Evolutionary conservation across 495 filamentous ascomycete genomes (phyloP), one percentile per base, ranked within the genome.

Genomic region (Penicillium salamii): DNA sequence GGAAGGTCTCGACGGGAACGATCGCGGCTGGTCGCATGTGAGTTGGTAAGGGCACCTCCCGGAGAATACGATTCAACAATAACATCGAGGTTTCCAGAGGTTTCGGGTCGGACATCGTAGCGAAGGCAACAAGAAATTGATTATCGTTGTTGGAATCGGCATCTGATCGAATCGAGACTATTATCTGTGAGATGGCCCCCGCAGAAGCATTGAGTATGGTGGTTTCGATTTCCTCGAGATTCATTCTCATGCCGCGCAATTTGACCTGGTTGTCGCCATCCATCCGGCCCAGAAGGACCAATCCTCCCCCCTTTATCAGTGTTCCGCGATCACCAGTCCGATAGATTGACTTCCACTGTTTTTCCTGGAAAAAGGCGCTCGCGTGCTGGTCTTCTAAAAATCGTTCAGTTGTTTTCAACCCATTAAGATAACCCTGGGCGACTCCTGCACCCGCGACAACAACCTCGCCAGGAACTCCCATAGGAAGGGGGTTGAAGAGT

Each of bases 221-320:
- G 0, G 31, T 17, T 51, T 79, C 77, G 5, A 82, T 62, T 11
- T 83, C 80, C 12, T 63, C 42, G 0, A 83, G 47, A 5, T 84
- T 78, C 8, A 82, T 70, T 0, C 79, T 76, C 6, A 79, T 42
- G 0, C 80, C 80, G 0, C 72, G 58, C 3, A 84, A 32, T 48
- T 84, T 82, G 32, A 81, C 52, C 52, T 79, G 74, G 5, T 66
- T 74, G 46, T 76, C 74, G 28, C 69, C 72, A 2, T 59, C 59
- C 15, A 74, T 69, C 12, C 74, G 63, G 0, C 72, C 68, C 5
- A 67, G n/a, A 6, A 65, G 49, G 9, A 65, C 38, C 8, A 78
- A 41, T 1, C 55, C 42, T n/a, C 74, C 70, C 52, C 72, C 60
- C 2, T 31, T n/a, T 0, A 42, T 52, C 7, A 70, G 33, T 8